A percentile compares a stretch with the other conserved stretches of the same genome.
These are phyloP conservation scores for Cryptomeria japonica DNA, from an alignment of 75 land plant species.

Conservation along the genomic window DNA sequence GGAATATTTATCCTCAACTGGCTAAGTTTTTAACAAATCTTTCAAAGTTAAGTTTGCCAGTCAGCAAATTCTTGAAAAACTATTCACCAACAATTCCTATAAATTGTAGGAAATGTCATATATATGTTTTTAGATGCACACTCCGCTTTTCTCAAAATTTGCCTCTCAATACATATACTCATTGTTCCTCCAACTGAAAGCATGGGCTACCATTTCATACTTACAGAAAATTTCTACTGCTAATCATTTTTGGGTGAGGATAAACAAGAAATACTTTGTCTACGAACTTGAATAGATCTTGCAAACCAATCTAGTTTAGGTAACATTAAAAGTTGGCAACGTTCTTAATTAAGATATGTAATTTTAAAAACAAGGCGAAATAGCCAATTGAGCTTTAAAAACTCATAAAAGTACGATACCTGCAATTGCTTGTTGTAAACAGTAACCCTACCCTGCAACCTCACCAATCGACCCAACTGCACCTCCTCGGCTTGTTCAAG, in stretches of 20 bases:
- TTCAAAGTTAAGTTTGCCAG: no score
- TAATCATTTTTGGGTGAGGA: no score
- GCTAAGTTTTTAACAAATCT: no score
- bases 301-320: background rate
- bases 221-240: no score
- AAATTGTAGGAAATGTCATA: no score
- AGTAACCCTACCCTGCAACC: slow-evolving; percentile 71
- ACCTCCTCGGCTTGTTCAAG: slow-evolving; percentile 21
- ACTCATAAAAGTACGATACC: background rate
- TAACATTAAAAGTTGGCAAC: background rate
- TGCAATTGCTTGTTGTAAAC: slow-evolving; percentile 32
- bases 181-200: no score
- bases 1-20: background rate
- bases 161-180: no score
- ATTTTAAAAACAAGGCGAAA: background rate
- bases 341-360: background rate
- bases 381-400: background rate
- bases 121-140: no score
- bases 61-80: no score
- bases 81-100: no score
- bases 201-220: no score
- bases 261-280: background rate
- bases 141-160: no score
- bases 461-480: slow-evolving; percentile 47
- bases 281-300: background rate